Base-by-base conservation (phyloP, 169 alveolate species). In the Eimeria brunetti region DNA sequence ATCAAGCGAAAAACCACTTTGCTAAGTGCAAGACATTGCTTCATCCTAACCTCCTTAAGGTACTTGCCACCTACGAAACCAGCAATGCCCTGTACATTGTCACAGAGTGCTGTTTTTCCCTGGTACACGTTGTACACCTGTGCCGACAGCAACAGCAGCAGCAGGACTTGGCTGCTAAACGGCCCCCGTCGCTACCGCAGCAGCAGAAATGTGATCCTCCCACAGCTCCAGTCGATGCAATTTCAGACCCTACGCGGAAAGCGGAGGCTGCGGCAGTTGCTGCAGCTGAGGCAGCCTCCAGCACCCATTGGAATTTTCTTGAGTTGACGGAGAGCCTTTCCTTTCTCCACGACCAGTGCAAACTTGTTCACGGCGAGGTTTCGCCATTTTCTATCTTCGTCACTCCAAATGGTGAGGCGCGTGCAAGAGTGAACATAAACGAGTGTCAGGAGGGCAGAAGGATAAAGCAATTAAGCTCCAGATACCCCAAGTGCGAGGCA, bases 31-130 rank as follows among this genome's bases (percentile, higher is more conserved):
- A 91, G 91, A 78, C 95, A 69, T 91, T 91, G 27, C 95, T 91
- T 4, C 95, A 91, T 62, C 95, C 95, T n/a, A 85, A 91, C 85
- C 80, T 91, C 60, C 85, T 91, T 58, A 91, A 91, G 69, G 78
- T 76, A n/a, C 91, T 91, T 33, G 91, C 56, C 51, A 91, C 95
- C 27, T 60, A 91, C 75, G 95, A 91, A 78, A 91, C 85, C 33
- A 85, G 53, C 62, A 44, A 84, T 33, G 89, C 95, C 36, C 90
- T 91, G 27, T 91, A 91, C 85, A 58, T 91, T 69, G 95, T 91
- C 22, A 91, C 95, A 5, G 95, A 91, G 33, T 30, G 88, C 53
- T 91, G 95, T 56, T 83, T 83, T 36, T 49, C 90, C 76, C 75
- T 83, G 38, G 75, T 56, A 51, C 73, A 83, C 67, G 75, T 83